Evolutionary conservation across 768 basidiomycete genomes (phyloP), one percentile per base, ranked within the genome.

Genomic region (Austroboletus eburneus): DNA sequence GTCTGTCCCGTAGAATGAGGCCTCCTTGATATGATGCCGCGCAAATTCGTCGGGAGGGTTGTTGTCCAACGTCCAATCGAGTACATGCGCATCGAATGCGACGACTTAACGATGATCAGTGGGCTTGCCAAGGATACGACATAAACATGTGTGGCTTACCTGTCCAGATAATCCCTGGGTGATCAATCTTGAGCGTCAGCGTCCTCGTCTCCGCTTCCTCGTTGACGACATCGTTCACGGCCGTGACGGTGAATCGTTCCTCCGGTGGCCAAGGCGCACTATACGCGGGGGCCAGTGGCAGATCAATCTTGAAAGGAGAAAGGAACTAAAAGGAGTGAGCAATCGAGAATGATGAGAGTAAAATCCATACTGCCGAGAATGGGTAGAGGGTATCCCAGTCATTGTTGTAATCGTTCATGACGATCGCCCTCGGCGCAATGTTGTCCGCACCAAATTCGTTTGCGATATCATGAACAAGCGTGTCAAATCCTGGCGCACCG

Each of bases 341-440:
- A 24, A 47, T 22, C 17, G 21, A 16, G 18, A 38, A 24, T 22
- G 22, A 9, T 27, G 36, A 2, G 9, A 17, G 20, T 0, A 27
- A 18, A 32, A 9, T 7, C 38, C 80, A 29, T 55, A 87, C 89
- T 35, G 81, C 70, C 3, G 85, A 86, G 65, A 90, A 88, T 13
- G 88, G 88, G 62, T 86, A 91, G 32, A 94, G 59, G 2, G 81
- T 70, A 63, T 95, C 91, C 92, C 93, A 98, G 56, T 96, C 91
- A 14, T 79, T 68, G 54, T 91, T 93, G 59, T 83, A 75, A 47
- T 88, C 82, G 49, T 87, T 75, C 77, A 91, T 84, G 3, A 72
- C 61, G 7, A 85, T 74, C 1, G 74, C 69, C 2, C 64, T 62
- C 0, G 80, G 71, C 21, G 61, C 62, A 16, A 59, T 54, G 12